Conservation (phyloP, 2,329 filamentous ascomycete species). For the Alternaria burnsii region DNA sequence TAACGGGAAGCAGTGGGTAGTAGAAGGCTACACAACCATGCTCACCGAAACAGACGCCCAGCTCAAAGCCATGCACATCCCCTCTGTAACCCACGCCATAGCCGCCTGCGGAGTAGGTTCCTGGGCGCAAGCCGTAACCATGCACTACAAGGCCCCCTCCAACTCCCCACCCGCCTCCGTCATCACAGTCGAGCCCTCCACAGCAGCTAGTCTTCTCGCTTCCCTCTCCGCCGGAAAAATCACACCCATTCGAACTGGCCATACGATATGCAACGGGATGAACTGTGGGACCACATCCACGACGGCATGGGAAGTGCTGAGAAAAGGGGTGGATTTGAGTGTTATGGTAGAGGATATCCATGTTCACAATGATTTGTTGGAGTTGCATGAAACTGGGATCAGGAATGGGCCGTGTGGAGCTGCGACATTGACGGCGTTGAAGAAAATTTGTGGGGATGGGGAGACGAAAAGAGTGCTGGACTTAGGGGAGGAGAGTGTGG, state of each 20-base stretch:
- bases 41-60: constrained; percentile 73
- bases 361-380: constrained; percentile 65
- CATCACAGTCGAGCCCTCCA: constrained; percentile 75
- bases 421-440: constrained; percentile 66
- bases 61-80: constrained; percentile 51
- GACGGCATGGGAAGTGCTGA: constrained; percentile 70
- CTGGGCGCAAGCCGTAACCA: constrained; percentile 73
- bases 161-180: constrained; percentile 52
- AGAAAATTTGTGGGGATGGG: constrained; percentile 53
- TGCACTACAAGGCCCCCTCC: constrained; percentile 66
- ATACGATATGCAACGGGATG: constrained; percentile 78
- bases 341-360: constrained; percentile 70
- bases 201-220: constrained; percentile 65
- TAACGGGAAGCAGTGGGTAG: constrained; percentile 66
- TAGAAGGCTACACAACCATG: constrained; percentile 80
- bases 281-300: constrained; percentile 75
- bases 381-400: constrained; percentile 60
- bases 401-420: constrained; percentile 70
- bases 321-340: constrained; percentile 66
- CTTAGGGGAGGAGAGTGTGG: constrained; percentile 60
- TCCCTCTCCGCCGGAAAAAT: constrained; percentile 61
- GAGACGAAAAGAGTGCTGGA: constrained; percentile 47
- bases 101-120: constrained; percentile 77
- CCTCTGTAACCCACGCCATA: constrained; percentile 62
- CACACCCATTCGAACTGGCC: constrained; percentile 61